Evolutionary conservation across 1,139 yeast genomes (phyloP).

Genomic region (Arxiozyma telluris): DNA sequence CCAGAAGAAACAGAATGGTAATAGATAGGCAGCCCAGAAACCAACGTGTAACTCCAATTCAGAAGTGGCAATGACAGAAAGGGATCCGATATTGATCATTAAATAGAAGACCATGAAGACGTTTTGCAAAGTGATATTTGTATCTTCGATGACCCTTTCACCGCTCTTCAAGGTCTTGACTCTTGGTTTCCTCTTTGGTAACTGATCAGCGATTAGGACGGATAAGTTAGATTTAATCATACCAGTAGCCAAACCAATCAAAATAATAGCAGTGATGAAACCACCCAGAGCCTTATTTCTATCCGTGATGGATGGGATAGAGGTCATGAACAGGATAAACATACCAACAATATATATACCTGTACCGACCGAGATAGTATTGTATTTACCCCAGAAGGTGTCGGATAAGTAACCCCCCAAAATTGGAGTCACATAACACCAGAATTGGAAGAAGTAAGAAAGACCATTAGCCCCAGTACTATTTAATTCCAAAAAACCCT

Average conservation of each 20-base stretch:
- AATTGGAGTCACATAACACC: constrained; percentile 77
- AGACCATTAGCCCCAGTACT: constrained; percentile 64
- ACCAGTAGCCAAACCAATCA: constrained; percentile 74
- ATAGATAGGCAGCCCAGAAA: constrained; percentile 67
- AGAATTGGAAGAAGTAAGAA: constrained; percentile 68
- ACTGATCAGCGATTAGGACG: constrained; percentile 74
- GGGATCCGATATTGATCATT: constrained; percentile 73
- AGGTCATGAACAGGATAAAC: constrained; percentile 58
- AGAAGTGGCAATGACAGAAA: constrained; percentile 70
- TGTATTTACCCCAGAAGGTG: constrained; percentile 63
- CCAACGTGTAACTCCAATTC: constrained; percentile 39
- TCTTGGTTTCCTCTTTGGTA: constrained; percentile 46
- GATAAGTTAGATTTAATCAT: constrained; percentile 73
- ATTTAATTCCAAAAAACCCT: constrained; percentile 56
- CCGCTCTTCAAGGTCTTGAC: constrained; percentile 54
- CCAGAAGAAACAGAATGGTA: constrained; percentile 62
- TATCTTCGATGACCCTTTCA: constrained; percentile 61
- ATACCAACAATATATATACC: constrained; percentile 55
- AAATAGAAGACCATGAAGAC: constrained; percentile 71
- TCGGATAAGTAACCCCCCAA: constrained; percentile 73
- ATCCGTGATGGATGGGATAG: constrained; percentile 53
- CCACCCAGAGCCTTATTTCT: constrained; percentile 35
- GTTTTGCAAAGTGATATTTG: constrained; percentile 61
- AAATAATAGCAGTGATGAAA: constrained; percentile 45
- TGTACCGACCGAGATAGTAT: constrained; percentile 56